phyloP scores from a whole-genome alignment of 805 yeast genomes.

The Candida tammaniensis region DNA sequence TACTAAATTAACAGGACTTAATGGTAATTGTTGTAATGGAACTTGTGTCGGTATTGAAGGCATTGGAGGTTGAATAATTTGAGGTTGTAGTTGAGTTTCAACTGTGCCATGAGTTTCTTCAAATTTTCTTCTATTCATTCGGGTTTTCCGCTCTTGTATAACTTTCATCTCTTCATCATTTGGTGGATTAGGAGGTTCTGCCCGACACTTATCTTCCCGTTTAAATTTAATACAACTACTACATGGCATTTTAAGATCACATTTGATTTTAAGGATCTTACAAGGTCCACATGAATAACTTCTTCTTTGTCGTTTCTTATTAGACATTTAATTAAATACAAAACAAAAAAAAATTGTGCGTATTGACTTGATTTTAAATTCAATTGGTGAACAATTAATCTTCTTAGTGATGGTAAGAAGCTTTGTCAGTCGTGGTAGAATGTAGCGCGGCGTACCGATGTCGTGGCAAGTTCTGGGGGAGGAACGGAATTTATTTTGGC shows the following conservation, averaged over 20 bases:
- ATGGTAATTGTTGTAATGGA: too few relatives aligned
- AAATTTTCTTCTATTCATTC: slow-evolving; percentile 14
- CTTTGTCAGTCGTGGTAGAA: too few relatives aligned
- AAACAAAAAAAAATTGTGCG: too few relatives aligned
- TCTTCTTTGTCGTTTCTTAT: slow-evolving; percentile 39
- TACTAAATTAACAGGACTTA: too few relatives aligned
- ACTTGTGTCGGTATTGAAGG: not conserved
- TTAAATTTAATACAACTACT: slow-evolving; percentile 40
- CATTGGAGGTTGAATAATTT: not conserved
- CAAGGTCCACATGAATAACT: slow-evolving; percentile 60
- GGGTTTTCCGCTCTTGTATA: slow-evolving; percentile 27
- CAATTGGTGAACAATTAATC: too few relatives aligned
- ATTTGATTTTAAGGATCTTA: slow-evolving; percentile 50
- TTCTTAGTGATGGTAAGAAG: too few relatives aligned
- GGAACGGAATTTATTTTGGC: too few relatives aligned
- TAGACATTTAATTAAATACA: too few relatives aligned
- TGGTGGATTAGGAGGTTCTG: slow-evolving; percentile 45
- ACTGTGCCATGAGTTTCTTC: not conserved
- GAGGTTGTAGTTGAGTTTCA: too few relatives aligned
- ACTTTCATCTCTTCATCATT: slow-evolving; percentile 33
- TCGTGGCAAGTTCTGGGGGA: too few relatives aligned
- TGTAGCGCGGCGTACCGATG: too few relatives aligned
- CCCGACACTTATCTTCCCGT: slow-evolving; percentile 36
- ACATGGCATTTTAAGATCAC: slow-evolving; percentile 50
- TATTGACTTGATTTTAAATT: too few relatives aligned